phyloP scores from a whole-genome alignment of 2,329 filamentous ascomycete genomes.

The Fusarium redolens region DNA sequence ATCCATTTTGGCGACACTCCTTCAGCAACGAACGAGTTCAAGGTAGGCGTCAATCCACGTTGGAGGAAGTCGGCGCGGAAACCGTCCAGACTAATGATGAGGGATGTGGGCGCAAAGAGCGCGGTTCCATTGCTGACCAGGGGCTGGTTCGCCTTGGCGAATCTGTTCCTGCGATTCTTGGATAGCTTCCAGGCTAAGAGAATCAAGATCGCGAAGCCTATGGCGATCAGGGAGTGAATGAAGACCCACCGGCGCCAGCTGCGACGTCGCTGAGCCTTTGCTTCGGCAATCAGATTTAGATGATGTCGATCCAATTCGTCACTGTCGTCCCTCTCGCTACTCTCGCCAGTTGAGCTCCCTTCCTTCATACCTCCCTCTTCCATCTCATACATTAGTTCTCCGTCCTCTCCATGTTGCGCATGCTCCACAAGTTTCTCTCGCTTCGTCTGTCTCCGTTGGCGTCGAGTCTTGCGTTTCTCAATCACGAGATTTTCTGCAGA shows the following conservation, averaged over 20 bases:
- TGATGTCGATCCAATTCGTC: slow-evolving; percentile 66
- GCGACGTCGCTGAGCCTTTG: slow-evolving; percentile 61
- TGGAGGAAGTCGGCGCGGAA: slow-evolving; percentile 95
- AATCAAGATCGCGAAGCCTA: slow-evolving; percentile 67
- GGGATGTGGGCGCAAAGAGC: slow-evolving; percentile 89
- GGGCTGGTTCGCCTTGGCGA: slow-evolving; percentile 42
- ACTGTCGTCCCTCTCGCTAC: slow-evolving; percentile 70
- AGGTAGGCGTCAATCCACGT: slow-evolving; percentile 82
- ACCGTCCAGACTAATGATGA: slow-evolving; percentile 93
- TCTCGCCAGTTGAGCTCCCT: slow-evolving; percentile 71
- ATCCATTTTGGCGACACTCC: slow-evolving; percentile 94
- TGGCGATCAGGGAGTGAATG: slow-evolving; percentile 62
- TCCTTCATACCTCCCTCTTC: slow-evolving; percentile 81
- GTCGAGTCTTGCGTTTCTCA: slow-evolving; percentile 63
- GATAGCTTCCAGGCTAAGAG: slow-evolving; percentile 70
- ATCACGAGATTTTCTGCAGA: slow-evolving; percentile 61
- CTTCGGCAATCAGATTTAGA: slow-evolving; percentile 60
- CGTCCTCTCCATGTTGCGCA: slow-evolving; percentile 73
- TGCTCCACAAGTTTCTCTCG: slow-evolving; percentile 63
- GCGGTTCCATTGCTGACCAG: slow-evolving; percentile 84
- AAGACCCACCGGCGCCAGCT: slow-evolving; percentile 66
- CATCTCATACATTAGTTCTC: slow-evolving; percentile 88
- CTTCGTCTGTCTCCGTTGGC: slow-evolving; percentile 64
- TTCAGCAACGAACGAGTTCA: slow-evolving; percentile 81
- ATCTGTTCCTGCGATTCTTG: slow-evolving; percentile 53